Evolutionary conservation across 1,139 yeast genomes (phyloP), one percentile per base, ranked within the genome.

Genomic region (Geotrichum fermentans): DNA sequence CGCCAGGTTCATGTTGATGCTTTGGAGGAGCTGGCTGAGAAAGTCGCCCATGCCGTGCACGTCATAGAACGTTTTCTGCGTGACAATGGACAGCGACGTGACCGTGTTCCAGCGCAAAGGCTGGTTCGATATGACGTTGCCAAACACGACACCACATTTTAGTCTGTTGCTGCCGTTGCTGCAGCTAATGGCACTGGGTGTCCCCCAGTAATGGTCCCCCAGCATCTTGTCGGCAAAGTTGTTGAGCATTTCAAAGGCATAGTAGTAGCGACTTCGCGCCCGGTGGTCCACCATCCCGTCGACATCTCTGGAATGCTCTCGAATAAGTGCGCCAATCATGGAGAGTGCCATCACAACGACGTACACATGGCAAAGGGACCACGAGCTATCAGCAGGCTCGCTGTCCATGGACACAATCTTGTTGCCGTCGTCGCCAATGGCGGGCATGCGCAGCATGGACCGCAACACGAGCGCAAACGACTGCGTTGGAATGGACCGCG

Each of bases 81-180:
- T 45, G 32, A 33, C 41, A 6, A 49, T 22, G 16, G 42, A 39
- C 2, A 44, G 38, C 13, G 40, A 29, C n/a, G 33, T 18, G 5
- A 47, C 32, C 18, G 47, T 39, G 21, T 45, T 42, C 52, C 52
- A 49, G n/a, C 50, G 52, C 11, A 43, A 58, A n/a, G n/a, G n/a
- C 65, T 67, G 64, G 29, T 61, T 56, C 30, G 64, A 65, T 28
- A 65, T 56, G 7, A 62, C 69, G 8, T 66, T 56, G 29, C 69
- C 55, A 2, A 56, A 57, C 51, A 58, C 65, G 5, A 62, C 52
- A 7, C 56, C 51, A 3, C 56, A 53, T 45, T 63, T 65, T 35
- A 54, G 16, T 2, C 39, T 29, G 14, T 32, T 32, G 33, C 22
- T 11, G 7, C 37, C n/a, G 5, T 20, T 22, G 20, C 17, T 33